Conservation (phyloP, 1,139 yeast species). For the Sugiyamaella neomexicana region DNA sequence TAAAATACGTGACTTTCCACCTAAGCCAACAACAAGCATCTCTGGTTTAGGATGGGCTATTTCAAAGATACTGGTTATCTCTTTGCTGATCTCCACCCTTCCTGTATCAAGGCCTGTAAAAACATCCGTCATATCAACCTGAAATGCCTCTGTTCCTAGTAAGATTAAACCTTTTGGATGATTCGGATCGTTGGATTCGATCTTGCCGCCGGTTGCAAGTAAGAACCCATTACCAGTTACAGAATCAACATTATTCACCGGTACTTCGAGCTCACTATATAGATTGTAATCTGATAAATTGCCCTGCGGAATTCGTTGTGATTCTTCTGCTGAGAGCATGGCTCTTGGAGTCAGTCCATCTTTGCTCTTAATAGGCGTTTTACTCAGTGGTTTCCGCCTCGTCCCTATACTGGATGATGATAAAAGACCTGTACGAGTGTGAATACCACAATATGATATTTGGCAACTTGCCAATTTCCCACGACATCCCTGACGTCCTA, state of each 20-base stretch:
- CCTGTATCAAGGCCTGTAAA: constrained; percentile 40
- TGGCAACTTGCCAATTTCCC: too few species aligned
- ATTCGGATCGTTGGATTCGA: constrained; percentile 49
- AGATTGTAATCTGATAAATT: constrained; percentile 36
- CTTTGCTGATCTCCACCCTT: constrained; percentile 40
- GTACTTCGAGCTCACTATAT: constrained; percentile 38
- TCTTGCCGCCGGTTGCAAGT: constrained; percentile 48
- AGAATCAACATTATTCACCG: constrained; percentile 46
- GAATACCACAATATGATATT: neutral
- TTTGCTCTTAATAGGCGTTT: neutral
- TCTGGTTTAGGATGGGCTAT: constrained; percentile 78
- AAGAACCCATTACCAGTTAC: constrained; percentile 49
- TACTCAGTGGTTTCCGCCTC: neutral
- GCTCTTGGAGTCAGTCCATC: constrained; percentile 14
- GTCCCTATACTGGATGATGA: constrained; percentile 4
- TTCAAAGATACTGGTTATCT: constrained; percentile 51
- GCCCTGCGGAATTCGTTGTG: constrained; percentile 29
- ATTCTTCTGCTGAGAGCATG: constrained; percentile 16
- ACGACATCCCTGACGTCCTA: neutral
- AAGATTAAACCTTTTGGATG: constrained; percentile 57
- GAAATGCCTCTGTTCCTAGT: constrained; percentile 62
- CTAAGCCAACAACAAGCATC: constrained; percentile 68
- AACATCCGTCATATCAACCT: constrained; percentile 49
- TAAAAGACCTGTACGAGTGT: neutral
- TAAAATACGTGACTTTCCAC: constrained; percentile 61